Base-by-base conservation (phyloP, 192 early-diverging fungal species). In the Obelidium mucronatum region DNA sequence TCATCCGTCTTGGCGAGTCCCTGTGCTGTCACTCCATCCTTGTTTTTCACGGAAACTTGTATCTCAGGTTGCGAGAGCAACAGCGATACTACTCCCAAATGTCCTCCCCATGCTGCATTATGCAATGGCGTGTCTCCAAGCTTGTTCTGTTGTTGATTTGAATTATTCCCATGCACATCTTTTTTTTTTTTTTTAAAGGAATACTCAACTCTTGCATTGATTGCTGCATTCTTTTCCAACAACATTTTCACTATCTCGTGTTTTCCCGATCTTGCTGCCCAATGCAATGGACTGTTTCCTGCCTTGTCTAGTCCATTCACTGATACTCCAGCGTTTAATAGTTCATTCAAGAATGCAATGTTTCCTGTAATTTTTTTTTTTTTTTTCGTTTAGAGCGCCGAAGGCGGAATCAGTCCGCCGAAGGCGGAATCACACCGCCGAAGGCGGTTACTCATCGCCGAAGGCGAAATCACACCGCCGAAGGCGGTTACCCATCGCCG, bases 101-200 rank as follows among this genome's bases (percentile, higher is more conserved):
- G 81, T 1, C 81, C 86, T 11, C 82, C 85, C 84, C 85, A 88
- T 0, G 87, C 82, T 2, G 83, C 84, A 26, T 81, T 65, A 76
- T 88, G 87, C 52, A 88, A 62, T 3, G 87, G 84, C 44, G 84
- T 86, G 62, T 88, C 87, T 0, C 87, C 87, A 19, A 88, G 70
- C 72, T 88, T 88, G 78, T 88, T 88, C 81, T 88, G 76, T 1
- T 53, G 22, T 40, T 55, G 17, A 19, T 76, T 30, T 79, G 15
- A 30, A 26, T 24, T 69, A 17, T n/a, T n/a, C n/a, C n/a, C n/a
- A n/a, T n/a, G n/a, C n/a, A n/a, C n/a, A n/a, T n/a, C n/a, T n/a
- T n/a, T n/a, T n/a, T n/a, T n/a, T n/a, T n/a, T n/a, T n/a, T n/a
- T n/a, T n/a, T n/a, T n/a, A n/a, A n/a, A n/a, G n/a, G n/a, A n/a